Evolutionary conservation across 768 basidiomycete species (phyloP), one percentile per base, ranked within the genome.

Genomic region (Tremella yokohamensis): DNA sequence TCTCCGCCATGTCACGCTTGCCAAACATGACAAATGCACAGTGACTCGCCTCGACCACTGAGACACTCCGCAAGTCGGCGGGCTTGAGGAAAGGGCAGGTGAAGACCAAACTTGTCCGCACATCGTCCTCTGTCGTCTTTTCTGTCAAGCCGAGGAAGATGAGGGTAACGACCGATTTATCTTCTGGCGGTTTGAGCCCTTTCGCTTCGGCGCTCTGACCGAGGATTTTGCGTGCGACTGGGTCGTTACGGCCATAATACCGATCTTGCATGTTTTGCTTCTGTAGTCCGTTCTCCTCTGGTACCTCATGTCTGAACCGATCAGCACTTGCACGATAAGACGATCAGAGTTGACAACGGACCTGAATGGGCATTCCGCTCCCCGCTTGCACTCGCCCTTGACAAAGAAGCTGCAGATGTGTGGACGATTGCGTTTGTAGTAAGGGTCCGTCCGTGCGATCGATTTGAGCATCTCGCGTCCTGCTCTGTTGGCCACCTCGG

Each of bases 391-490:
- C 55, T 93, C 88, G 0, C 96, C 96, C 78, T 98, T 99, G 50
- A 83, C 86, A 73, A 86, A 98, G 82, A 98, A 98, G 1, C 89
- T 90, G 76, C 96, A 99, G 13, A 96, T 72, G 64, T 97, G 88
- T 47, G 96, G 90, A 55, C 88, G 80, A 78, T 98, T 99, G 56
- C 94, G 86, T 78, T 97, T 96, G 80, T 98, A 98, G 76, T 91
- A 91, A 0, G 96, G 96, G 69, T 98, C 94, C 26, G 89, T 89
- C 64, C 94, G 84, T 20, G 96, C 96, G 11, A 99, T 79, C 63
- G 88, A 84, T 78, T 98, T 97, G 54, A 99, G 79, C 89, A 98
- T 93, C 70, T 99, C 96, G 76, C 93, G 91, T 22, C 90, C 92
- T 2, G 89, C 89, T 19, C 87, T 84, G 22, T 82, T 82, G 8